Base-by-base conservation (phyloP, 2,329 filamentous ascomycete genomes). In the Fusarium pseudocircinatum region DNA sequence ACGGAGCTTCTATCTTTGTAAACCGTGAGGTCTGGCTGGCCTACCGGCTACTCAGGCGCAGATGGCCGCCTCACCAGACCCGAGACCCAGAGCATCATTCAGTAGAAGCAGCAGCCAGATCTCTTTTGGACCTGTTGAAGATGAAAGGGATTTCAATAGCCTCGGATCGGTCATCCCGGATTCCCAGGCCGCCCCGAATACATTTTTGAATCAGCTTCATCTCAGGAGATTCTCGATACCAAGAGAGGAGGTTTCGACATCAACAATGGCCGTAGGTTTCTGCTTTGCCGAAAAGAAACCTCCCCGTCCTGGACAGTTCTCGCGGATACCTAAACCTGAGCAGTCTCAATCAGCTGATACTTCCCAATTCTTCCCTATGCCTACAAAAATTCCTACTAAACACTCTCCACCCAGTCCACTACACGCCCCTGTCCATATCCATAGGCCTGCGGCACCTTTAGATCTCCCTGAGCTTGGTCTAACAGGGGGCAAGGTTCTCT, bases 201-300 rank as follows among this genome's bases (percentile, higher is more conserved):
- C 43, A 10, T n/a, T 36, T 28, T 30, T 32, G 7, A 54, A 30
- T 26, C 67, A 62, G 14, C 28, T 54, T n/a, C 43, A 22, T 36
- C 28, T 60, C 20, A 74, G 65, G 26, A 65, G 57, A 24, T 75
- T 75, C 46, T 69, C 65, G n/a, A 22, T 67, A 8, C 40, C 53
- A 11, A 61, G 53, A 43, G 73, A 76, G 10, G 73, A 77, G 7
- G 44, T 79, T n/a, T 77, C 75, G 4, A 70, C 75, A 43, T 50
- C 62, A 22, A 63, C 43, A 14, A 74, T 79, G n/a, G 63, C 74
- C 20, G 63, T 74, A 39, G 76, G 73, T 6, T 79, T 79, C 63
- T 70, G 47, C 16, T 79, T 70, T 63, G 47, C 68, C 30, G 60
- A 63, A 20, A 75, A 70, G 42, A 52, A 72, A 37, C 71, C 74